Evolutionary conservation across 169 alveolate species (phyloP).

Genomic region (Cryptosporidium ubiquitum): DNA sequence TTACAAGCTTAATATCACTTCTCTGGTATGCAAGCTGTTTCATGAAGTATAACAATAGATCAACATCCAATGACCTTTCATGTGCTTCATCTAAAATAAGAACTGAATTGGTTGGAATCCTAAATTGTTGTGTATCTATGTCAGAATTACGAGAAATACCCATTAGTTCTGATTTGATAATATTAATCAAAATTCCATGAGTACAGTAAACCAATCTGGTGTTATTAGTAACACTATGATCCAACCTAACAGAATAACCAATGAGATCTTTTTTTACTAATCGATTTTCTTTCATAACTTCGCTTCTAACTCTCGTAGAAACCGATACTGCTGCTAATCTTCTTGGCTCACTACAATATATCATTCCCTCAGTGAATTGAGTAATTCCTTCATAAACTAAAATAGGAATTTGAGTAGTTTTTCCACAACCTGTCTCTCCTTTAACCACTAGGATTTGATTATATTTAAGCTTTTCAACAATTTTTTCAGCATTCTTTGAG

Average conservation of each 20-base stretch:
- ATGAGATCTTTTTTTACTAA: constrained; percentile 10
- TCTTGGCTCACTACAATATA: constrained; percentile 70
- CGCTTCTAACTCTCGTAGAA: constrained; percentile 34
- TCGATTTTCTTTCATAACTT: not conserved
- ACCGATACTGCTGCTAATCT: constrained; percentile 70
- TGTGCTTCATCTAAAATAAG: constrained; percentile 80
- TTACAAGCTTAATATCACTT: constrained; percentile 42
- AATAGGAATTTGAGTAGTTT: constrained; percentile 89
- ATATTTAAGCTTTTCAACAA: constrained; percentile 6
- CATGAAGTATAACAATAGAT: constrained; percentile 73
- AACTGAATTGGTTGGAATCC: constrained; percentile 46
- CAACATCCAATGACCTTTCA: constrained; percentile 77
- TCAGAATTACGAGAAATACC: not conserved
- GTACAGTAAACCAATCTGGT: constrained; percentile 75
- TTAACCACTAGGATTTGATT: constrained; percentile 25
- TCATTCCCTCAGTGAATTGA: constrained; percentile 44
- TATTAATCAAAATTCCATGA: constrained; percentile 70
- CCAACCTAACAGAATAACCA: constrained; percentile 70
- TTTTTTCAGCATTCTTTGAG: constrained; percentile 36
- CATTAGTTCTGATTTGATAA: constrained; percentile 40
- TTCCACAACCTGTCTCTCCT: constrained; percentile 94
- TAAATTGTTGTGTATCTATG: not conserved
- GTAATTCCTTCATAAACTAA: constrained; percentile 61
- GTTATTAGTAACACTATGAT: constrained; percentile 15
- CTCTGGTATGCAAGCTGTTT: constrained; percentile 35